phyloP scores from a whole-genome alignment of 1,139 yeast species.

The Geotrichum restrictum region DNA sequence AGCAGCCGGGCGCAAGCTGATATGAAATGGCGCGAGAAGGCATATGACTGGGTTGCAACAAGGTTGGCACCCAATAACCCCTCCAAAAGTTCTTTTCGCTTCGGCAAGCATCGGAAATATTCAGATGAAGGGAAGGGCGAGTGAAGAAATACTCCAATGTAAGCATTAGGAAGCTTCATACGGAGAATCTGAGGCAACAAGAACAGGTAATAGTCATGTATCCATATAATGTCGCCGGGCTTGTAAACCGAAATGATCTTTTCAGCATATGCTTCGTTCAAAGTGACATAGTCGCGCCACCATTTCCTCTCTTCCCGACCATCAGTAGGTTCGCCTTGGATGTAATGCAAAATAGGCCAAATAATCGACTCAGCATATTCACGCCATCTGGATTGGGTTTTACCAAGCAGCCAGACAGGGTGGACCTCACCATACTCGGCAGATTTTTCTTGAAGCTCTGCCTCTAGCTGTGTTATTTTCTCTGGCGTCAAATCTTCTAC shows the following conservation, averaged over 20 bases:
- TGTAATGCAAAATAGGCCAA: conserved; percentile 95
- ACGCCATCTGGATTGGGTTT: conserved; percentile 69
- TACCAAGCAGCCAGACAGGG: conserved; percentile 81
- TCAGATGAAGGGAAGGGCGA: conserved; percentile 93
- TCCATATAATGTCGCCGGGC: conserved; percentile 92
- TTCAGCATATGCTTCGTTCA: conserved; percentile 86
- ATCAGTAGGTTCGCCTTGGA: conserved; percentile 65
- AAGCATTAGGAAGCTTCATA: conserved; percentile 74
- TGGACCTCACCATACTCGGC: conserved; percentile 47
- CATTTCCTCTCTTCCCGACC: conserved; percentile 69
- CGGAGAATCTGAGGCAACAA: conserved; percentile 82
- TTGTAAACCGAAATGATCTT: conserved; percentile 66
- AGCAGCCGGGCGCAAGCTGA: conserved; percentile 59
- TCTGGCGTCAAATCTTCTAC: conserved; percentile 20
- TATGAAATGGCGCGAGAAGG: conserved; percentile 85
- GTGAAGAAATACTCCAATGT: conserved; percentile 63
- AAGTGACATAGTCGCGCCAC: conserved; percentile 88
- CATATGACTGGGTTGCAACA: conserved; percentile 78
- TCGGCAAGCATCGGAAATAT: conserved; percentile 82
- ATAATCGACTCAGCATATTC: conserved; percentile 81
- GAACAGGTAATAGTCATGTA: conserved; percentile 86
- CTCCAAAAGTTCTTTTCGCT: conserved; percentile 73
- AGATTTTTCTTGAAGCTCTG: conserved; percentile 12
- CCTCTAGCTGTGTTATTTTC: conserved; percentile 23
- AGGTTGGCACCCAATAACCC: conserved; percentile 89